These are phyloP conservation scores for Colletotrichum euphorbiae DNA, from an alignment of 2,329 filamentous ascomycete genomes.

Conservation along the genomic window DNA sequence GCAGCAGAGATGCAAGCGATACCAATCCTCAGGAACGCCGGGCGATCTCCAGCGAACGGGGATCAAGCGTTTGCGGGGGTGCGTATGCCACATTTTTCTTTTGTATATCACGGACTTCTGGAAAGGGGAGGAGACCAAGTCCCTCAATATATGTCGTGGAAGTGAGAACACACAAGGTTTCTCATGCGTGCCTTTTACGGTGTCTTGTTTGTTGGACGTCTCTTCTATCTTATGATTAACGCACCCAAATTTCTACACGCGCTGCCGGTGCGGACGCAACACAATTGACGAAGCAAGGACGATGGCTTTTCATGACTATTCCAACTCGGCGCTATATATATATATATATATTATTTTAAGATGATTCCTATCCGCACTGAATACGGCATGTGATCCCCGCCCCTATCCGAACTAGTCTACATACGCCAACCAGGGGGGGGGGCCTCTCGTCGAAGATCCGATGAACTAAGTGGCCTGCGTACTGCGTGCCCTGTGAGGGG, in stretches of 20 bases:
- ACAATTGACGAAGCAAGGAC: background rate
- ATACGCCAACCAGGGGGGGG: background rate
- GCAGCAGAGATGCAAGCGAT: too few species aligned
- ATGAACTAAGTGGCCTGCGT: slow-evolving; percentile 18
- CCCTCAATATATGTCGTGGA: too few species aligned
- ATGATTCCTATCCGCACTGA: background rate
- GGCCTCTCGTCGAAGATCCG: slow-evolving; percentile 5
- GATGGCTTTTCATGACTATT: too few species aligned
- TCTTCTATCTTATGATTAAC: too few species aligned
- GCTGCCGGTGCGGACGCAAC: background rate
- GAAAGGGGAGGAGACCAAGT: background rate
- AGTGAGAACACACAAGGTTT: too few species aligned
- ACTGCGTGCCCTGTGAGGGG: too few species aligned
- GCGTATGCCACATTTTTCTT: background rate
- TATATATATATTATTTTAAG: too few species aligned
- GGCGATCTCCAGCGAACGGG: background rate
- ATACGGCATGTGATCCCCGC: background rate
- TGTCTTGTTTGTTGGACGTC: too few species aligned
- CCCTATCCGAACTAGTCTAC: background rate
- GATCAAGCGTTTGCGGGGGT: slow-evolving; percentile 14
- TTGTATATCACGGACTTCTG: background rate
- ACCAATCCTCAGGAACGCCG: background rate
- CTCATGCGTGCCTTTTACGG: too few species aligned
- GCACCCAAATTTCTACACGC: background rate
- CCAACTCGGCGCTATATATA: too few species aligned